Evolutionary conservation across 2,329 filamentous ascomycete genomes (phyloP), one percentile per base, ranked within the genome.

Genomic region (Colletotrichum sp.): DNA sequence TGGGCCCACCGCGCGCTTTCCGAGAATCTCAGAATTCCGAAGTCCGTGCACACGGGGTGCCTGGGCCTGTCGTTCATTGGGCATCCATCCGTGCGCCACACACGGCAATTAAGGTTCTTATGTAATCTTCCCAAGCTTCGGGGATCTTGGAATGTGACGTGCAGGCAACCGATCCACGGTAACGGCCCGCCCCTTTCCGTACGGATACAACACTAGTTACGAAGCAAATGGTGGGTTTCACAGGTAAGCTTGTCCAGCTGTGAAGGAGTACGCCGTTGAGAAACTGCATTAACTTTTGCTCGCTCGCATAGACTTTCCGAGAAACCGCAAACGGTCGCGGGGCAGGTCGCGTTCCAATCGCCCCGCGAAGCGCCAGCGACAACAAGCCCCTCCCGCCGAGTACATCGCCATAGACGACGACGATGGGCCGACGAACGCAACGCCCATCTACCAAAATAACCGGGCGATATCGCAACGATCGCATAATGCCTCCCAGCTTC

Each of bases 321-420:
- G 6, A 1, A 49, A 49, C n/a, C 44, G 44, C 44, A 49, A 49
- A 49, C 44, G 44, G 44, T 49, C 44, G 44, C 44, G 44, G 44
- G 44, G 44, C 44, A 49, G 10, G 44, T 49, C 44, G 44, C 44
- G 44, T 21, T 21, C 6, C 6, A 49, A 49, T 8, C 44, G 0
- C n/a, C 44, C 44, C 10, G 44, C 44, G n/a, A 49, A 49, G n/a
- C 44, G 44, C 18, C 44, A 49, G n/a, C n/a, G 44, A 21, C 44
- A 13, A 21, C 2, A 49, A 0, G 0, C 0, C 44, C n/a, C 44
- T 49, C n/a, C 44, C n/a, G 5, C 44, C 44, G 10, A 13, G 44
- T 52, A 52, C 44, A 52, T 52, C 44, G 0, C 44, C 2, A 21
- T 52, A 10, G 0, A 6, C 44, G 3, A 52, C n/a, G 0, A 13